Evolutionary conservation across 2,329 filamentous ascomycete species (phyloP).

Genomic region (Diaporthe velutina): DNA sequence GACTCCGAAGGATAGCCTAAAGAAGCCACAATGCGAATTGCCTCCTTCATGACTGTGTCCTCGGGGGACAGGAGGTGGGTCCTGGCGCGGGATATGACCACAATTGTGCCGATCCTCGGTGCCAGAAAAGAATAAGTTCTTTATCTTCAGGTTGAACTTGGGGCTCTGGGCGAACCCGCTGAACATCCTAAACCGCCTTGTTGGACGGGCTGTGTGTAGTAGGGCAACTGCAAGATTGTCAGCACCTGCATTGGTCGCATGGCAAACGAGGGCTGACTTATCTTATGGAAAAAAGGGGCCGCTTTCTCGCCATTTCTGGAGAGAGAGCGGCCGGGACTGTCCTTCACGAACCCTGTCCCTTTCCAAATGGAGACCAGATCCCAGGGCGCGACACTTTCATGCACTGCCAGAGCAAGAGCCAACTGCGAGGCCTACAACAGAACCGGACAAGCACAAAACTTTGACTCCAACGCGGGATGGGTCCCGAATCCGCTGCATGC

Average conservation of each 20-base stretch:
- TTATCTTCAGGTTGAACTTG: not conserved
- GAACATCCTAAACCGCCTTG: not conserved
- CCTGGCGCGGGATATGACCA: not conserved
- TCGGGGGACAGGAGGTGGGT: not conserved
- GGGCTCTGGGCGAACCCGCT: not conserved
- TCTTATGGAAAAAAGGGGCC: constrained; percentile 62
- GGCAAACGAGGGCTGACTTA: constrained; percentile 56
- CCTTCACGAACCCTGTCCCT: constrained; percentile 53
- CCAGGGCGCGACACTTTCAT: constrained; percentile 36
- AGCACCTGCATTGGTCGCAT: constrained; percentile 41
- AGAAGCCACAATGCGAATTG: not conserved
- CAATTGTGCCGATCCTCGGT: not conserved
- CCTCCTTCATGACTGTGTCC: not conserved
- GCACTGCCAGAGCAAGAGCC: constrained; percentile 42
- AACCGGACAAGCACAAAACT: constrained; percentile 88
- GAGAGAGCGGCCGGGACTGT: constrained; percentile 63
- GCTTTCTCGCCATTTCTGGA: constrained; percentile 64
- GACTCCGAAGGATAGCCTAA: not conserved
- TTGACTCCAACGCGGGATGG: constrained; percentile 95
- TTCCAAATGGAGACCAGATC: constrained; percentile 42
- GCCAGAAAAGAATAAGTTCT: not conserved
- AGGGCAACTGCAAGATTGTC: constrained; percentile 40
- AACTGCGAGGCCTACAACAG: constrained; percentile 44
- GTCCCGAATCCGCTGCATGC: constrained; percentile 66
- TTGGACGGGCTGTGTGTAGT: not conserved